Evolutionary conservation across 306 rosid genomes (phyloP).

Genomic region (Pterocarpus santalinus): DNA sequence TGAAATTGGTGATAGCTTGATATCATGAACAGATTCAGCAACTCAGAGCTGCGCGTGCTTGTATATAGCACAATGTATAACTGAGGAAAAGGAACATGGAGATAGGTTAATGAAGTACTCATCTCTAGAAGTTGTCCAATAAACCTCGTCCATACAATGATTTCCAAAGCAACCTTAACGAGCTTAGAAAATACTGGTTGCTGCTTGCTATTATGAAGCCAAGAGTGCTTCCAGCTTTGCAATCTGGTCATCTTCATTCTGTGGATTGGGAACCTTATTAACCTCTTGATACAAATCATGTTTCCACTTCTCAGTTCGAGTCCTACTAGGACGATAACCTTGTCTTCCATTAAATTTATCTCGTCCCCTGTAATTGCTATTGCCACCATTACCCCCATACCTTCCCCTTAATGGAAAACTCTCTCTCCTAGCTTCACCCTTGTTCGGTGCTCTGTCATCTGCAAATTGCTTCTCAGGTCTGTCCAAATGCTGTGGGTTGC

Average conservation of each 20-base stretch:
- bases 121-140: conserved; percentile 39
- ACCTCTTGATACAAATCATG: conserved; percentile 89
- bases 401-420: conserved; percentile 68
- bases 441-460: conserved; percentile 55
- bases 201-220: conserved; percentile 61
- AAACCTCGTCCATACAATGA: conserved; percentile 4
- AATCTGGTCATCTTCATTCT: conserved; percentile 91
- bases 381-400: conserved; percentile 57
- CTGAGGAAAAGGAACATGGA: no score
- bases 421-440: conserved; percentile 61
- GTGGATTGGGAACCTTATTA: conserved; percentile 70
- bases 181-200: conserved; percentile 17
- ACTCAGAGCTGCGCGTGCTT: no score
- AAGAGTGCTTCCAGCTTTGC: conserved; percentile 93
- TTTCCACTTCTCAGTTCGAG: conserved; percentile 81
- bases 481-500: conserved; percentile 57
- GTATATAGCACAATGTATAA: no score
- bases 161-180: conserved; percentile 10
- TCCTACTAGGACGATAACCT: conserved; percentile 52
- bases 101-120: neutral
- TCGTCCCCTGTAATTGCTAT: conserved; percentile 65
- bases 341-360: conserved; percentile 67
- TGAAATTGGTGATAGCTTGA: no score
- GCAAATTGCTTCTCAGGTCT: conserved; percentile 60
- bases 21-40: no score